Evolutionary conservation across 2,329 filamentous ascomycete species (phyloP).

Genomic region (Neopestalotiopsis clavispora): DNA sequence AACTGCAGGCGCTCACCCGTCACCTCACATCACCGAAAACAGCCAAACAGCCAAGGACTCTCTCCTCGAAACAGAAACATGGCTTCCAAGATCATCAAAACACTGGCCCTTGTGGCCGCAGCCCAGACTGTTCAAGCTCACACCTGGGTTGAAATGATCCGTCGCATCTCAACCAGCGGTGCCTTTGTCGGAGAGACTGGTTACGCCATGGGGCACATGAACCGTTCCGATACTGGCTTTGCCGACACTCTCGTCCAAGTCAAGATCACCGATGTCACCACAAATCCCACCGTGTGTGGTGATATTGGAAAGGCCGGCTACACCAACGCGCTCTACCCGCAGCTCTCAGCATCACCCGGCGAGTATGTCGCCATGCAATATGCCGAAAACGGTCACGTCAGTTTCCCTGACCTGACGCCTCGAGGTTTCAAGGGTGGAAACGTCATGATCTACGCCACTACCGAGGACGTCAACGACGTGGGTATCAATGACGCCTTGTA

Average conservation of each 20-base stretch:
- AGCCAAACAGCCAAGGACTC: neutral
- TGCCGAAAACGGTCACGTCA: slow-evolving; percentile 79
- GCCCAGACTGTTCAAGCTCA: slow-evolving; percentile 57
- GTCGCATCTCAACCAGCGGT: slow-evolving; percentile 74
- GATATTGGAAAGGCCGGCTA: slow-evolving; percentile 63
- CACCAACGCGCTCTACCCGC: slow-evolving; percentile 62
- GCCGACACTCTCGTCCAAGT: slow-evolving; percentile 63
- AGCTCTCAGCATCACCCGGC: slow-evolving; percentile 62
- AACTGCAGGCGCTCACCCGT: slow-evolving; percentile 4
- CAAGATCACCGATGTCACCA: slow-evolving; percentile 57
- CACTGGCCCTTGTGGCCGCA: slow-evolving; percentile 36
- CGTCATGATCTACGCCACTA: slow-evolving; percentile 77
- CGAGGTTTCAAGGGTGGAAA: slow-evolving; percentile 65
- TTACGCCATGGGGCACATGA: slow-evolving; percentile 73
- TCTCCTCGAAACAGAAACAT: slow-evolving; percentile 23
- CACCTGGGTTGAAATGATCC: slow-evolving; percentile 82
- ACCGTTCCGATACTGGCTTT: slow-evolving; percentile 61
- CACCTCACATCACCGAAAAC: neutral
- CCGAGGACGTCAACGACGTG: slow-evolving; percentile 51
- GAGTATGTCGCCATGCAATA: slow-evolving; percentile 71
- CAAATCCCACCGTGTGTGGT: slow-evolving; percentile 61
- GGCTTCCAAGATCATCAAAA: slow-evolving; percentile 21
- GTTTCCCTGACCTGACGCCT: slow-evolving; percentile 63
- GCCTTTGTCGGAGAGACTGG: slow-evolving; percentile 73
- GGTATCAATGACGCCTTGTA: slow-evolving; percentile 63